Evolutionary conservation across 192 early-diverging fungal species (phyloP).

Genomic region (Chytriomyces confervae): DNA sequence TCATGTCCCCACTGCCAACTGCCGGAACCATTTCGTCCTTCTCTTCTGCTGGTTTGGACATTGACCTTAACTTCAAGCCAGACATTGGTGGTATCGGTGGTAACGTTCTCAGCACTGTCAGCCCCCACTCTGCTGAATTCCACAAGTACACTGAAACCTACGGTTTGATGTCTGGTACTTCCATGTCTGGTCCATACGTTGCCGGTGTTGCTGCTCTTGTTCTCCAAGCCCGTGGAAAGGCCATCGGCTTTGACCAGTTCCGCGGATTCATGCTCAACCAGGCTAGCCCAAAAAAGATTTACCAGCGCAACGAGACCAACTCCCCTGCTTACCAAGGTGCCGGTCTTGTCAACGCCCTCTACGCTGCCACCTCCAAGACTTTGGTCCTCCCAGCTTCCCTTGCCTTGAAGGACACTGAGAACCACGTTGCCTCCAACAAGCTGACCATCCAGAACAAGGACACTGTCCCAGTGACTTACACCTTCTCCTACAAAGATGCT

Average conservation of each 20-base stretch:
- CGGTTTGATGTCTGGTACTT: not conserved
- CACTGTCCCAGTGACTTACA: constrained; percentile 31
- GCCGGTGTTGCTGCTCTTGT: not conserved
- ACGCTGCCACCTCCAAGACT: constrained; percentile 59
- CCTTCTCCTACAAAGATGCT: constrained; percentile 23
- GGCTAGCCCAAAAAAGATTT: constrained; percentile 19
- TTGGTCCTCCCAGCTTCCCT: constrained; percentile 55
- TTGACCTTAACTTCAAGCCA: constrained; percentile 69
- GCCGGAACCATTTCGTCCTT: constrained; percentile 73
- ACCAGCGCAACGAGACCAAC: constrained; percentile 45
- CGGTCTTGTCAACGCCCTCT: constrained; percentile 74
- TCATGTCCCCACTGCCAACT: constrained; percentile 49
- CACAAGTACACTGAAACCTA: not conserved
- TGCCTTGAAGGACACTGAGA: constrained; percentile 43
- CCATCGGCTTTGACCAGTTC: not conserved
- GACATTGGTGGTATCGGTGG: constrained; percentile 53
- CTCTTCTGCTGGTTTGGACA: constrained; percentile 75
- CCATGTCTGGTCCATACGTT: not conserved
- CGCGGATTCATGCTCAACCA: not conserved
- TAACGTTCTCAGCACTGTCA: constrained; percentile 40
- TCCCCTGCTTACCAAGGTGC: constrained; percentile 70
- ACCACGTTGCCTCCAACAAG: not conserved
- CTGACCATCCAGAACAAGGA: constrained; percentile 39
- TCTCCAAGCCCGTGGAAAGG: not conserved
- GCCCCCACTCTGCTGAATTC: constrained; percentile 20